Conservation (phyloP, 2,329 filamentous ascomycete species). For the Plectosphaerella plurivora region DNA sequence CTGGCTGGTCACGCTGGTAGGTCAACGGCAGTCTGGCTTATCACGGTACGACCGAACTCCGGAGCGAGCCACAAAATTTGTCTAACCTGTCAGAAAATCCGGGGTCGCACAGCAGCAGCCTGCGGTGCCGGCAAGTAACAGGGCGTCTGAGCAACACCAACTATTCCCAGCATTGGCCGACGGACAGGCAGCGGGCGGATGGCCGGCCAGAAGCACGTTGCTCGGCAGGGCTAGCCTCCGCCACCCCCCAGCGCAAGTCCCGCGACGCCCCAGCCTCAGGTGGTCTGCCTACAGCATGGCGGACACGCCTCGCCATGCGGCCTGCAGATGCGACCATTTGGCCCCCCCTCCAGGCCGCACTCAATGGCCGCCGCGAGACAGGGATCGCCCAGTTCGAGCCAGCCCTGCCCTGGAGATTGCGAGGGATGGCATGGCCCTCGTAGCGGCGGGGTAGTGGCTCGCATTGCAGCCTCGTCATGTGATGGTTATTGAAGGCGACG, state of each 20-base stretch:
- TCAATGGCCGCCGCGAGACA: background rate
- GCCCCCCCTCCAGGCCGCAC: background rate
- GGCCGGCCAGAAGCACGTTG: background rate
- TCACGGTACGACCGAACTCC: no score
- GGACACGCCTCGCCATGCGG: no score
- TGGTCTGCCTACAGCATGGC: no score
- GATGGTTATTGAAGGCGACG: slow-evolving; percentile 1
- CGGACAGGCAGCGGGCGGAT: no score
- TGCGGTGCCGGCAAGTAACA: no score
- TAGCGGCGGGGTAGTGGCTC: background rate
- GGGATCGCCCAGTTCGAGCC: background rate
- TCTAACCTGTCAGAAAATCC: slow-evolving; percentile 1
- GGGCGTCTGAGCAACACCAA: no score
- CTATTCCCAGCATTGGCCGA: no score
- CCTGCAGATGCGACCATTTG: no score
- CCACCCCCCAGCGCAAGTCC: no score
- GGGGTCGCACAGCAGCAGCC: background rate
- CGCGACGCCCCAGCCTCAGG: background rate
- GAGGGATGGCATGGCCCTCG: background rate
- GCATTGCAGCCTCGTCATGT: slow-evolving; percentile 5
- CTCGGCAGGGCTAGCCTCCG: background rate
- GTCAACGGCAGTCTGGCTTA: no score
- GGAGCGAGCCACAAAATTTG: background rate
- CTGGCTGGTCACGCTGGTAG: no score
- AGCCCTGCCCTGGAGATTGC: background rate